A percentile compares a stretch with the other conserved stretches of the same genome.
Evolutionary conservation across 257 asterid species (phyloP).

Genomic region (Przewalskia tangutica): DNA sequence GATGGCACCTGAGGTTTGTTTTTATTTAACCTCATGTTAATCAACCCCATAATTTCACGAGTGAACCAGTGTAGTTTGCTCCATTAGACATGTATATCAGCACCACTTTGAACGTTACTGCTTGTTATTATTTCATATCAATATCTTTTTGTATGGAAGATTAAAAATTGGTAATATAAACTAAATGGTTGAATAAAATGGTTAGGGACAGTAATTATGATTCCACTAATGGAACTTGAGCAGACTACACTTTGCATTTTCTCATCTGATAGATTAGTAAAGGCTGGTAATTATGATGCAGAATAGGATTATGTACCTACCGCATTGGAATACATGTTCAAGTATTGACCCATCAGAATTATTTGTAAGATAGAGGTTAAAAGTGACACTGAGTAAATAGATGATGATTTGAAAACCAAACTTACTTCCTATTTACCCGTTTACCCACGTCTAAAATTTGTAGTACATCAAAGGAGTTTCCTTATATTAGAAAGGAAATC

Average conservation of each 20-base stretch:
- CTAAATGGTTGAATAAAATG: not conserved
- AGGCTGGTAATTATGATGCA: not conserved
- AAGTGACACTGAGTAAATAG: not conserved
- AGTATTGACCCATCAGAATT: not conserved
- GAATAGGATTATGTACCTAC: not conserved
- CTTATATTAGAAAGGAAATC: not conserved
- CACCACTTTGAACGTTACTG: not conserved
- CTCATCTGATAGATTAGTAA: not conserved
- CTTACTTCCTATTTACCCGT: not conserved
- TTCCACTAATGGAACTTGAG: not conserved
- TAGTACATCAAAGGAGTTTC: not conserved
- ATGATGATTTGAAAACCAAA: not conserved
- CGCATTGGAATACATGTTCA: not conserved
- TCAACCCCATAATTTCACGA: not conserved
- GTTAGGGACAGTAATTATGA: not conserved
- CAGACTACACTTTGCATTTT: not conserved
- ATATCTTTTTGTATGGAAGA: not conserved
- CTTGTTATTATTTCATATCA: not conserved
- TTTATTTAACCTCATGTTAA: not conserved
- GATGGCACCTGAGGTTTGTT: conserved; percentile 98
- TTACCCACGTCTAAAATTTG: not conserved
- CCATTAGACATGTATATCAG: not conserved
- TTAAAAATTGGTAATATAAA: not conserved
- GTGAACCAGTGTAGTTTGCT: not conserved
- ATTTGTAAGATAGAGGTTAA: not conserved